Evolutionary conservation across 306 rosid species (phyloP).

Genomic region (Rosa multiflora): DNA sequence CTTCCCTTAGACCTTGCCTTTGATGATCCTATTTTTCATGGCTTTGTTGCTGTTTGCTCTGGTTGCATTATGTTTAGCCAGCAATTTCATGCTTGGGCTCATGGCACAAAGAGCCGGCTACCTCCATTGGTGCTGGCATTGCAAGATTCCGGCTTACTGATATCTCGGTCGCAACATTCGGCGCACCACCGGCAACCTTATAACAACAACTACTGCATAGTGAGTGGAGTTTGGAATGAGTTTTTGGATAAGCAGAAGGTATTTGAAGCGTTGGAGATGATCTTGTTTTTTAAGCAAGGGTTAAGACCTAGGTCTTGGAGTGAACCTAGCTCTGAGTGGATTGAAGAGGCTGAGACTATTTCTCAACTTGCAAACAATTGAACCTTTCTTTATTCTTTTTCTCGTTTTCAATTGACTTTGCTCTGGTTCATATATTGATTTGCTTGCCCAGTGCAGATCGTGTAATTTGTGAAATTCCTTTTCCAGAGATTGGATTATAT

Average conservation of each 20-base stretch:
- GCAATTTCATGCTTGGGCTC: conserved; percentile 98
- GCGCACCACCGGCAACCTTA: conserved; percentile 81
- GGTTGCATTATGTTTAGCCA: conserved; percentile 95
- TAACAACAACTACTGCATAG: conserved; percentile 84
- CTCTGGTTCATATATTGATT: neutral
- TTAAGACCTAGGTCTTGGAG: conserved; percentile 79
- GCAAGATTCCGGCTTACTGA: conserved; percentile 67
- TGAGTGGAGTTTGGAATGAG: conserved; percentile 88
- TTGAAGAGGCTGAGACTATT: conserved; percentile 47
- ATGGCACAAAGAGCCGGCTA: conserved; percentile 73
- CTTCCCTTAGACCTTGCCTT: conserved; percentile 60
- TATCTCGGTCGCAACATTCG: conserved; percentile 64
- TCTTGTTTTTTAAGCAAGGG: conserved; percentile 62
- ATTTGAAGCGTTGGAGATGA: conserved; percentile 76
- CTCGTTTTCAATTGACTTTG: neutral
- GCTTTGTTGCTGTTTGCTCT: conserved; percentile 54
- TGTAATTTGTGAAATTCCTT: conserved; percentile 9
- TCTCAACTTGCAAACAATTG: conserved; percentile 30
- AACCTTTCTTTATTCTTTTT: neutral
- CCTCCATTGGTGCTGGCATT: conserved; percentile 51
- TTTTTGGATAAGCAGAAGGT: conserved; percentile 56
- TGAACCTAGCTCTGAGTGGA: conserved; percentile 77
- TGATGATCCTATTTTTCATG: conserved; percentile 53
- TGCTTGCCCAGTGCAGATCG: neutral
- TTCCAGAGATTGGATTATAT: neutral